phyloP scores from a whole-genome alignment of 2,329 filamentous ascomycete genomes.

The Colletotrichum tofieldiae region DNA sequence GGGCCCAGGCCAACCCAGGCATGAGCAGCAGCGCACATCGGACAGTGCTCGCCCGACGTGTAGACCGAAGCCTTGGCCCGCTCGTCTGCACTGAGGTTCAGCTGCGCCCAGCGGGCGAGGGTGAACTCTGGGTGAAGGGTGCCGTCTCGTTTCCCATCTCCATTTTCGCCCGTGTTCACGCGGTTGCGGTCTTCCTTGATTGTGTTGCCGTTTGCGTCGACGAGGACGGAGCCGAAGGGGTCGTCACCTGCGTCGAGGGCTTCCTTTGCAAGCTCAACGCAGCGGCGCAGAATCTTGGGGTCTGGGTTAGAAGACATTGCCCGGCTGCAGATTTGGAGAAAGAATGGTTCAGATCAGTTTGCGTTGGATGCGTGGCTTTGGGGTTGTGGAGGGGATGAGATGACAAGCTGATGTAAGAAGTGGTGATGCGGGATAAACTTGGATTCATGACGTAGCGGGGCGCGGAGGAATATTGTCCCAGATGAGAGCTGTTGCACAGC shows the following conservation, averaged over 20 bases:
- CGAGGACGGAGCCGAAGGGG: conserved; percentile 57
- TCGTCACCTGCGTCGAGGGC: conserved; percentile 55
- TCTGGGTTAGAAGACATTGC: conserved; percentile 41
- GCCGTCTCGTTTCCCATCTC: conserved; percentile 49
- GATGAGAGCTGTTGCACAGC: too few species aligned
- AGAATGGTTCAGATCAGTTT: too few species aligned
- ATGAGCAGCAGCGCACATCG: conserved; percentile 56
- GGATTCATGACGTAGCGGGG: conserved; percentile 12
- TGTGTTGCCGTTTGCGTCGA: conserved; percentile 47
- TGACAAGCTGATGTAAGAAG: neutral
- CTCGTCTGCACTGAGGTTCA: conserved; percentile 53
- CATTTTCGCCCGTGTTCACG: conserved; percentile 48
- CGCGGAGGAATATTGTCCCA: conserved; percentile 25
- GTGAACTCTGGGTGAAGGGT: conserved; percentile 56
- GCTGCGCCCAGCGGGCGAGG: conserved; percentile 56
- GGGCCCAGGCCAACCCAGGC: conserved; percentile 54
- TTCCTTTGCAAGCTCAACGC: conserved; percentile 53
- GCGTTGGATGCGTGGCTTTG: neutral
- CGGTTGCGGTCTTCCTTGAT: conserved; percentile 55
- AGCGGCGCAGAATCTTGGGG: conserved; percentile 42
- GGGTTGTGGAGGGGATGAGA: neutral
- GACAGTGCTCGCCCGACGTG: conserved; percentile 57
- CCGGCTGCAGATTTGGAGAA: neutral
- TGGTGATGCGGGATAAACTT: conserved; percentile 12
- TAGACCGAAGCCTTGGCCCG: conserved; percentile 57